Conservation (phyloP, 352 stramenopile genomes). For the Hyaloperonospora brassicae region DNA sequence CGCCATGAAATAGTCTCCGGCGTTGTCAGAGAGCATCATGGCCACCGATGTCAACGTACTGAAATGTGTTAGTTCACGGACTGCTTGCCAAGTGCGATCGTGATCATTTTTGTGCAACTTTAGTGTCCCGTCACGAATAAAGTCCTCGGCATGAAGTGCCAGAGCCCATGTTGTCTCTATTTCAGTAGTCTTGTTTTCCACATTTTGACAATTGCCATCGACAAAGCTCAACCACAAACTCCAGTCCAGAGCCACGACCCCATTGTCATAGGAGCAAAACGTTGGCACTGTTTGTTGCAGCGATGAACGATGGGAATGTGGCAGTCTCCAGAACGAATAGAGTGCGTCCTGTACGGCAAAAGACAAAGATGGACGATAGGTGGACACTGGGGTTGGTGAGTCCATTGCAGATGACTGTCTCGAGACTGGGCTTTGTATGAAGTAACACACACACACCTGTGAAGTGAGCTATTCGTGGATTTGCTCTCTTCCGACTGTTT, state of each 20-base stretch:
- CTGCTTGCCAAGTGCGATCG: slow-evolving; percentile 3
- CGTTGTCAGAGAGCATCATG: slow-evolving; percentile 12
- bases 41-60: slow-evolving; percentile 21
- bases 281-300: slow-evolving; percentile 17
- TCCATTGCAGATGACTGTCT: too few relatives aligned
- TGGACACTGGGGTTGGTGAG: background rate
- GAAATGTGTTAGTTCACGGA: slow-evolving; percentile 24
- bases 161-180: slow-evolving; percentile 35
- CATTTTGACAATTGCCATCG: slow-evolving; percentile 6
- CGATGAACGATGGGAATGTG: slow-evolving; percentile 4
- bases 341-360: slow-evolving; percentile 33
- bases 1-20: slow-evolving; percentile 46
- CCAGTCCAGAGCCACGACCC: slow-evolving; percentile 22
- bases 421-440: too few relatives aligned
- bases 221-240: slow-evolving; percentile 11
- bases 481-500: too few relatives aligned
- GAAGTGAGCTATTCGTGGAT: too few relatives aligned
- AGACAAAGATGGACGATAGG: slow-evolving; percentile 40
- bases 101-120: background rate
- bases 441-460: too few relatives aligned
- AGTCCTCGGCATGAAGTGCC: slow-evolving; percentile 29
- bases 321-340: slow-evolving; percentile 46
- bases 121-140: slow-evolving; percentile 9
- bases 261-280: slow-evolving; percentile 11
- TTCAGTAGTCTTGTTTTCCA: slow-evolving; percentile 2